Evolutionary conservation across 108 stramenopile species (phyloP).

Genomic region (Skeletonema grethae): DNA sequence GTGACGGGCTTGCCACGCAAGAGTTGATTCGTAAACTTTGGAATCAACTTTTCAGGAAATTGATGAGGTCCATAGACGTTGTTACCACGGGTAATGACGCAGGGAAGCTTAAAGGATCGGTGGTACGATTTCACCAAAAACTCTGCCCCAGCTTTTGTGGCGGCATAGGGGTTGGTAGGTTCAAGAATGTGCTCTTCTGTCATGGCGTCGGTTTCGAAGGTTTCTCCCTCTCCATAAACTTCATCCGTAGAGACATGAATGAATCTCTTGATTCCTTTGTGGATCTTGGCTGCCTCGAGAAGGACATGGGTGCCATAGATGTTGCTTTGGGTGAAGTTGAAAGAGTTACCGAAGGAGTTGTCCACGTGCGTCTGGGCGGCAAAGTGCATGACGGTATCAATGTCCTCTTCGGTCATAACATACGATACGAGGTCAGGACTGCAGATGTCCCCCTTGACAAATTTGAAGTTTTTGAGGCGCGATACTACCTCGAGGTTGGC

Average conservation of each 20-base stretch:
- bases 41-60: conserved; percentile 99
- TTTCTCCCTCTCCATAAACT: conserved; percentile 98
- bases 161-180: conserved; percentile 99
- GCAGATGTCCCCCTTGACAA: conserved; percentile 96
- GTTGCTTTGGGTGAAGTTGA: conserved; percentile 98
- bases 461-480: conserved; percentile 94
- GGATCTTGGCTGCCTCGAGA: conserved; percentile 94
- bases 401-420: conserved; percentile 90
- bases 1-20: conserved; percentile 88
- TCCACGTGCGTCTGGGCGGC: conserved; percentile 99
- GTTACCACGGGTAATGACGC: conserved; percentile 97
- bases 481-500: conserved; percentile 89
- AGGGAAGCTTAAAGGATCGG: conserved; percentile 91
- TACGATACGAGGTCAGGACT: conserved; percentile 94
- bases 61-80: conserved; percentile 99
- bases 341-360: conserved; percentile 99
- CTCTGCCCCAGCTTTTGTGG: conserved; percentile 99
- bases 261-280: conserved; percentile 84
- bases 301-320: conserved; percentile 99
- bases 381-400: conserved; percentile 99
- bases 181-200: conserved; percentile 95
- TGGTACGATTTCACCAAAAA: conserved; percentile 95
- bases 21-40: conserved; percentile 98
- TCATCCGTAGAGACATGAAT: conserved; percentile 99
- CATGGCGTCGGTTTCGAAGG: conserved; percentile 94